phyloP scores from a whole-genome alignment of 1,139 yeast genomes.

The Yamadazyma atmosphaerica region DNA sequence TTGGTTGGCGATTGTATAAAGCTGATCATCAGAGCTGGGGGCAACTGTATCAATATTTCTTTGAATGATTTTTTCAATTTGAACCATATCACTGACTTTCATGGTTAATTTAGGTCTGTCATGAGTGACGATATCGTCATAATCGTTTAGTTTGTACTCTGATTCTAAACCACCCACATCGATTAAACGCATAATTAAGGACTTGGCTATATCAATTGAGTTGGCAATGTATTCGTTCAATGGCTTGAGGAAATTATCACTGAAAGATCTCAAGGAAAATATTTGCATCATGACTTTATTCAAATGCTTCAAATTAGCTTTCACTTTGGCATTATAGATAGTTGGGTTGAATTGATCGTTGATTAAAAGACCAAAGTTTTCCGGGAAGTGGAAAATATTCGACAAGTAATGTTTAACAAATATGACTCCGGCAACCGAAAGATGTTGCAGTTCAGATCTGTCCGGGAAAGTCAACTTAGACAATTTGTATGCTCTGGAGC shows the following conservation, averaged over 20 bases:
- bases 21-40: slow-evolving; percentile 55
- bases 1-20: slow-evolving; percentile 41
- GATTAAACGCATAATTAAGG: slow-evolving; percentile 48
- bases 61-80: slow-evolving; percentile 57
- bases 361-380: slow-evolving; percentile 51
- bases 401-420: slow-evolving; percentile 62
- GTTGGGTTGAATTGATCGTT: slow-evolving; percentile 34
- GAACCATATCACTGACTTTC: slow-evolving; percentile 63
- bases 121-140: slow-evolving; percentile 70
- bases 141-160: slow-evolving; percentile 61
- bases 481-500: slow-evolving; percentile 31
- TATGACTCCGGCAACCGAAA: slow-evolving; percentile 70
- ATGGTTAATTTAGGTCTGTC: slow-evolving; percentile 65
- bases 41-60: slow-evolving; percentile 53
- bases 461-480: slow-evolving; percentile 50
- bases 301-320: slow-evolving; percentile 58
- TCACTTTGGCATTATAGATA: slow-evolving; percentile 21
- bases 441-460: slow-evolving; percentile 51
- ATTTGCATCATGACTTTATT: slow-evolving; percentile 65
- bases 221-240: slow-evolving; percentile 68
- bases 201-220: slow-evolving; percentile 46
- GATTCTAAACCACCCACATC: slow-evolving; percentile 59
- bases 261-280: slow-evolving; percentile 67
- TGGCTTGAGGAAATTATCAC: slow-evolving; percentile 74
- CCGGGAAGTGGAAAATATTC: slow-evolving; percentile 71